Evolutionary conservation across 73 alveolate genomes (phyloP).

Genomic region (Tetrahymena malaccensis): DNA sequence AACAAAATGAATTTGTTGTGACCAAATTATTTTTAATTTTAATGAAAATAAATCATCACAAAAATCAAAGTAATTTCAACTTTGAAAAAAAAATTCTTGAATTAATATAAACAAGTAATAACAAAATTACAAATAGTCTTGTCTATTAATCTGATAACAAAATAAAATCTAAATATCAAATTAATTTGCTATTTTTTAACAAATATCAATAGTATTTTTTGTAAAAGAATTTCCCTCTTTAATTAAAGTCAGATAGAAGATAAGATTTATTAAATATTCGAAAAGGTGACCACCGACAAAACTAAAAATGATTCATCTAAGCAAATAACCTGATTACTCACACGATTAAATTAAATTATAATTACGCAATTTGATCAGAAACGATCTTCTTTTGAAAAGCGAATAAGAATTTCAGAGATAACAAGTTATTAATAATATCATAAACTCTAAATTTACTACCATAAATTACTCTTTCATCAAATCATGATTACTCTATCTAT

Average conservation of each 20-base stretch:
- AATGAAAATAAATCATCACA: too few species aligned
- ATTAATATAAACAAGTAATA: too few species aligned
- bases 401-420: background rate
- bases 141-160: background rate
- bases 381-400: background rate
- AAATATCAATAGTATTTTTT: background rate
- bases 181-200: background rate
- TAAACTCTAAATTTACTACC: too few species aligned
- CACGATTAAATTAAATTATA: background rate
- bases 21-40: too few species aligned
- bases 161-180: too few species aligned
- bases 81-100: too few species aligned
- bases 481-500: too few species aligned
- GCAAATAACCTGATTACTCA: background rate
- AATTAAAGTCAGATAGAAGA: background rate
- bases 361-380: background rate
- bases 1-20: too few species aligned
- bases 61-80: too few species aligned
- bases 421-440: too few species aligned
- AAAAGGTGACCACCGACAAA: background rate
- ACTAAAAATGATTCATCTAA: background rate
- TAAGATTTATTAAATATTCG: background rate
- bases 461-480: too few species aligned
- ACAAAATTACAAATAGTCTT: background rate
- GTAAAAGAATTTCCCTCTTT: background rate